Evolutionary conservation across 2,329 filamentous ascomycete genomes (phyloP).

Genomic region (Stromatinia cepivora): DNA sequence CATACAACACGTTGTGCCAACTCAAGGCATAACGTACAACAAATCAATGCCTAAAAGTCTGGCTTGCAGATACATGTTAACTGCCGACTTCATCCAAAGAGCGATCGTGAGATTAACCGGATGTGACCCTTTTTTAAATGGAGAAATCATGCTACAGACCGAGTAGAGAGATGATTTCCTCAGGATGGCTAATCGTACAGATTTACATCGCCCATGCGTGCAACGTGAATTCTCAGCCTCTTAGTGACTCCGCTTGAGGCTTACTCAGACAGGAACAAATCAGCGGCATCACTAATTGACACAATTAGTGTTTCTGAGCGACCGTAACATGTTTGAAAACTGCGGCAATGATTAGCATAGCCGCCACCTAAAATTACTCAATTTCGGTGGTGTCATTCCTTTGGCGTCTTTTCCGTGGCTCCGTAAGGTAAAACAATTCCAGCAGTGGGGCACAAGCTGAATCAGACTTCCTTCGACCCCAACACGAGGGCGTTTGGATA

Average conservation of each 20-base stretch:
- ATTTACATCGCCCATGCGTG: not conserved
- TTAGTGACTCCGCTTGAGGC: not conserved
- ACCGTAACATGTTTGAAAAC: not conserved
- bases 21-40: not conserved
- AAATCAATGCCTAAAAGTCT: not conserved
- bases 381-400: not conserved
- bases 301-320: not conserved
- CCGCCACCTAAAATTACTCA: not conserved
- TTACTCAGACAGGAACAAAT: not conserved
- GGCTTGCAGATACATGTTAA: not conserved
- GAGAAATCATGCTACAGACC: not conserved
- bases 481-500: not conserved
- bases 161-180: not conserved
- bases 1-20: not conserved
- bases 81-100: not conserved
- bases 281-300: not conserved
- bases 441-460: not conserved
- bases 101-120: not conserved
- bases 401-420: not conserved
- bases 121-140: not conserved
- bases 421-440: not conserved
- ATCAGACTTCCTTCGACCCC: not conserved
- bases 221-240: not conserved
- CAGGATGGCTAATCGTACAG: not conserved
- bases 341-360: conserved; percentile 2